Base-by-base conservation (phyloP, 2,329 filamentous ascomycete species). In the Cordyceps cicadae region DNA sequence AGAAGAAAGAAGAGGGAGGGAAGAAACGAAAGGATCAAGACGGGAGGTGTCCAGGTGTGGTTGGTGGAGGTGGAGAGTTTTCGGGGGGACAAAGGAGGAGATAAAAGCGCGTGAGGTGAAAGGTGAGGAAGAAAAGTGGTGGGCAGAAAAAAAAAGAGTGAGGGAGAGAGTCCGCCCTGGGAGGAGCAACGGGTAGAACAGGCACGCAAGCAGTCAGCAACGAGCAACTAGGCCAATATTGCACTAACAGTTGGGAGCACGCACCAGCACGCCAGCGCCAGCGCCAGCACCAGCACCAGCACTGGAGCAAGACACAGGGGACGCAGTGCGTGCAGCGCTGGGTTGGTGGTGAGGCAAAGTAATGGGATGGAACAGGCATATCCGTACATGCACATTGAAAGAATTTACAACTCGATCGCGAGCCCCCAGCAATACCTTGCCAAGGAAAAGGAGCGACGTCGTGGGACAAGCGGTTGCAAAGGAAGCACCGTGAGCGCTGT, bases 1-100 rank as follows among this genome's bases (percentile, higher is more conserved):
- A 50, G 51, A 60, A 50, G 51, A 48, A 59, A 39, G 57, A 54
- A 29, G 57, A 52, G 58, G 39, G 50, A 50, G 51, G 34, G 49
- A 54, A 54, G 14, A 54, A 60, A 60, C 49, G 58, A 60, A 51
- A 60, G 51, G 51, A 24, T 60, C 51, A 21, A 60, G 34, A 37
- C 34, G 34, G 34, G 51, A 54, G 43, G 58, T n/a, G 51, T 50
- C 51, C 19, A 54, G 14, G 51, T 43, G 14, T 43, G 39, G 14
- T 17, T 43, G 45, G 43, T 60, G 56, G 46, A 52, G 58, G 58
- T 54, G 51, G 58, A 60, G 58, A 60, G 51, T 49, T 54, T 53
- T 32, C 7, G 43, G 58, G 58, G 24, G 58, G 58, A 60, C 58
- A 60, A 60, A 60, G 58, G 51, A 54, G 24, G 24, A 50, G 58